Evolutionary conservation across 2,329 filamentous ascomycete species (phyloP).

Genomic region (Lachnellula hyalina): DNA sequence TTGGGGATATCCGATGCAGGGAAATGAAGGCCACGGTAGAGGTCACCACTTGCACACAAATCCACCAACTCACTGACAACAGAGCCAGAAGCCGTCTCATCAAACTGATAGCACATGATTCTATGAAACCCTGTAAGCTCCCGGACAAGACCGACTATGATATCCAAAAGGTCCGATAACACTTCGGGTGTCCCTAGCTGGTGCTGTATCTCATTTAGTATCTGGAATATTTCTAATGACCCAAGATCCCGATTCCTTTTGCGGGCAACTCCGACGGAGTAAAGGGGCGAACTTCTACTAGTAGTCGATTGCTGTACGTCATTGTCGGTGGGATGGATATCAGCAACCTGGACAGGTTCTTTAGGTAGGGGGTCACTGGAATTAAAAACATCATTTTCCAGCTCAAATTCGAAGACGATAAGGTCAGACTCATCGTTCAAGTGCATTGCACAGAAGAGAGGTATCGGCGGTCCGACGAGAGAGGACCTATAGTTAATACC

Average conservation of each 20-base stretch:
- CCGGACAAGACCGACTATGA: slow-evolving; percentile 8
- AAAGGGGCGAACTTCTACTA: slow-evolving; percentile 4
- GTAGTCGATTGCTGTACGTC: slow-evolving; percentile 1
- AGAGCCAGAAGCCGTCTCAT: slow-evolving; percentile 11
- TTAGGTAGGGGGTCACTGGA: neutral
- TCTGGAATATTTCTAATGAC: slow-evolving; percentile 10
- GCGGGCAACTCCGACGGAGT: slow-evolving; percentile 1
- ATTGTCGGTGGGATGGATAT: neutral
- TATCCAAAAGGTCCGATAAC: slow-evolving; percentile 3
- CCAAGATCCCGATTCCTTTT: neutral
- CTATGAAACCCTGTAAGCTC: slow-evolving; percentile 11
- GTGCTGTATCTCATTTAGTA: slow-evolving; percentile 6
- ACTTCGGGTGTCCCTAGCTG: neutral
- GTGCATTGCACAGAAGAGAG: slow-evolving; percentile 5
- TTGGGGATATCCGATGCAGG: slow-evolving; percentile 79
- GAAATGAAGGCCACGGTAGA: slow-evolving; percentile 33
- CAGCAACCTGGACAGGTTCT: neutral
- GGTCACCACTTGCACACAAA: slow-evolving; percentile 1
- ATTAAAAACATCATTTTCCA: neutral
- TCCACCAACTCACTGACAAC: slow-evolving; percentile 11
- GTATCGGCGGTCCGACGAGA: neutral
- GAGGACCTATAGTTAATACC: neutral
- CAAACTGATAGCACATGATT: slow-evolving; percentile 12
- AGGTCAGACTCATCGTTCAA: neutral
- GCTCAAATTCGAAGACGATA: slow-evolving; percentile 12